Evolutionary conservation across 306 rosid genomes (phyloP).

Genomic region (Trifolium subterraneum): DNA sequence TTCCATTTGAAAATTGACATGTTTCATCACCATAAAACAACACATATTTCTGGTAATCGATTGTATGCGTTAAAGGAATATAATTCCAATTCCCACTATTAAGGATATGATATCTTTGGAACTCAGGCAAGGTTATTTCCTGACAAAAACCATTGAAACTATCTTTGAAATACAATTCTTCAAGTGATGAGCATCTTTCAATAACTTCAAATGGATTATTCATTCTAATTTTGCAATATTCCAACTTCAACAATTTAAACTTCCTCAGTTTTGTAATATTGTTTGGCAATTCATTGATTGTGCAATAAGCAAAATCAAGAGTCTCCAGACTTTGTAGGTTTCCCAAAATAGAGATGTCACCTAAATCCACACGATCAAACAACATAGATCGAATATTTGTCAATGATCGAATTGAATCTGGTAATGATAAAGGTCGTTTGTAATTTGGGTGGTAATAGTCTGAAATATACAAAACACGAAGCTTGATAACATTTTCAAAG

Average conservation of each 20-base stretch:
- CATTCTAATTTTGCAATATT: too few species aligned
- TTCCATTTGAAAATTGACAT: neutral
- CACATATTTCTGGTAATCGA: too few species aligned
- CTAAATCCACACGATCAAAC: rapidly evolving
- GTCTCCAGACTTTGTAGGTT: neutral
- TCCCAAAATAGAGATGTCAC: conserved; percentile 24
- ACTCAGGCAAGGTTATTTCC: neutral
- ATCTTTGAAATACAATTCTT: neutral
- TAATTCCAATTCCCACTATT: too few species aligned
- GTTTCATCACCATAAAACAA: too few species aligned
- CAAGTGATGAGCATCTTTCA: too few species aligned
- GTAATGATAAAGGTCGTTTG: neutral
- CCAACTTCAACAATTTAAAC: too few species aligned
- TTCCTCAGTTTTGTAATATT: too few species aligned
- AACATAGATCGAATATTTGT: neutral
- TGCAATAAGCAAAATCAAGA: neutral
- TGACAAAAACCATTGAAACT: neutral
- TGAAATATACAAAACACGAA: neutral
- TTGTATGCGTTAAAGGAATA: too few species aligned
- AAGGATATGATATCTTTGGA: neutral
- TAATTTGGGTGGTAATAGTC: rapidly evolving
- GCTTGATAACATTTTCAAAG: neutral
- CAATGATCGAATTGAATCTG: neutral
- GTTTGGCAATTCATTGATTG: too few species aligned
- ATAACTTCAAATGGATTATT: too few species aligned